These are phyloP conservation scores for Shiraia sp. DNA, from an alignment of 2,329 filamentous ascomycete genomes.

Conservation along the genomic window DNA sequence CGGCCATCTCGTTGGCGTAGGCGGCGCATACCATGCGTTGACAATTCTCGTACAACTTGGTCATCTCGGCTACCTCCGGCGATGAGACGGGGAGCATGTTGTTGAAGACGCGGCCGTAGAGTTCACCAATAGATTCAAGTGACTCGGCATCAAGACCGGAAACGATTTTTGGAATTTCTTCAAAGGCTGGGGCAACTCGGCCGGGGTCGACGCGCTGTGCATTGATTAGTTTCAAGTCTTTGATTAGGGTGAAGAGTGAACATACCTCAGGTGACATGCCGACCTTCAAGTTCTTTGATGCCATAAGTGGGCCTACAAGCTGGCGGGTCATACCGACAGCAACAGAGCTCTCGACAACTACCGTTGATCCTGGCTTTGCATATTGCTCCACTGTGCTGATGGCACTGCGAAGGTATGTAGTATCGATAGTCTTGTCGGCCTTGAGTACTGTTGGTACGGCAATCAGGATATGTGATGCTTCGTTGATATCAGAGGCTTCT, in stretches of 20 bases:
- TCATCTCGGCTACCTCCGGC: conserved; percentile 62
- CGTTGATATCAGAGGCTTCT: conserved; percentile 43
- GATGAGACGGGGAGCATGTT: conserved; percentile 55
- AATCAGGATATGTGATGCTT: conserved; percentile 58
- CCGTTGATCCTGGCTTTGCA: conserved; percentile 51
- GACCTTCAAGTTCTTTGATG: conserved; percentile 19
- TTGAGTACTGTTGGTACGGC: conserved; percentile 58
- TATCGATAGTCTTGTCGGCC: conserved; percentile 53
- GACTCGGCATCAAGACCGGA: conserved; percentile 52
- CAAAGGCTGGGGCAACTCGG: conserved; percentile 44
- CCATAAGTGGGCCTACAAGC: conserved; percentile 53
- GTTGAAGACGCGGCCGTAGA: conserved; percentile 56
- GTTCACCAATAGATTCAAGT: conserved; percentile 48
- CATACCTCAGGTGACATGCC: conserved; percentile 42
- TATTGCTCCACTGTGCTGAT: conserved; percentile 48
- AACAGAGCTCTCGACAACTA: conserved; percentile 60
- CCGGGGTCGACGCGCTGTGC: conserved; percentile 55
- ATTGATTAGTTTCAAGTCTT: not conserved
- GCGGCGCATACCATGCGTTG: conserved; percentile 61
- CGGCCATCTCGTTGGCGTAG: conserved; percentile 61
- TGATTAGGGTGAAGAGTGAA: not conserved
- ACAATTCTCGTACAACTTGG: conserved; percentile 63
- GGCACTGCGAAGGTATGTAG: conserved; percentile 53
- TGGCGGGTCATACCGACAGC: conserved; percentile 59
- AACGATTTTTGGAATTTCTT: conserved; percentile 58